These are phyloP conservation scores for Wickerhamomyces xylosicus DNA, from an alignment of 805 yeast genomes.

Conservation along the genomic window DNA sequence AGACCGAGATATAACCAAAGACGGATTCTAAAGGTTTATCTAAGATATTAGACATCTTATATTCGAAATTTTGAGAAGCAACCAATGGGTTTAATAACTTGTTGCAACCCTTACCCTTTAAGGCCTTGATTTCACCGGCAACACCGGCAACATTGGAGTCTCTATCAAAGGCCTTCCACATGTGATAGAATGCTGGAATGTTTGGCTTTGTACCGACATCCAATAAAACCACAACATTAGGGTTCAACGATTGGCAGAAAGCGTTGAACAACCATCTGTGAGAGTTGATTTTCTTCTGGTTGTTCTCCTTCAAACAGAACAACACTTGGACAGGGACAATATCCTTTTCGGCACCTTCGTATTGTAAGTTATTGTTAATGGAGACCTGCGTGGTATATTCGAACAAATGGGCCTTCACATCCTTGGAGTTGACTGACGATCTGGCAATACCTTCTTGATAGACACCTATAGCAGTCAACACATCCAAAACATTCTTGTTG, in stretches of 20 bases:
- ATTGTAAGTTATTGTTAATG: conserved; percentile 77
- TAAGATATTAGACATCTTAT: conserved; percentile 91
- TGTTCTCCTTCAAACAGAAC: conserved; percentile 86
- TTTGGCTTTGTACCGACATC: conserved; percentile 99
- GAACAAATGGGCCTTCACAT: conserved; percentile 87
- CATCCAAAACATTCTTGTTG: conserved; percentile 73
- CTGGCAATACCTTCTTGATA: conserved; percentile 97
- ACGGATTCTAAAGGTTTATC: conserved; percentile 91
- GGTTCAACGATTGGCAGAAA: conserved; percentile 83
- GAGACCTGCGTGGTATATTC: conserved; percentile 96
- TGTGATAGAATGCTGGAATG: conserved; percentile 73
- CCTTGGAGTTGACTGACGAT: conserved; percentile 83
- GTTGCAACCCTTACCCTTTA: conserved; percentile 83
- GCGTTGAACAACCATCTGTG: conserved; percentile 98
- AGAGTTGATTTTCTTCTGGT: conserved; percentile 89
- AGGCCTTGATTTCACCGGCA: conserved; percentile 93
- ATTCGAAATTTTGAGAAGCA: conserved; percentile 94
- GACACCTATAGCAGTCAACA: conserved; percentile 89
- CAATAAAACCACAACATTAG: conserved; percentile 77
- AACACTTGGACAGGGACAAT: conserved; percentile 91
- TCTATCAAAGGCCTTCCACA: conserved; percentile 95
- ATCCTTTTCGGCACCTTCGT: conserved; percentile 83
- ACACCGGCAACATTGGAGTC: conserved; percentile 98
- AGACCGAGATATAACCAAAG: conserved; percentile 86
- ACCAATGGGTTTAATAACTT: conserved; percentile 84